These are phyloP conservation scores for Trametes versicolor DNA, from an alignment of 1,284 basidiomycete species.

Conservation along the genomic window DNA sequence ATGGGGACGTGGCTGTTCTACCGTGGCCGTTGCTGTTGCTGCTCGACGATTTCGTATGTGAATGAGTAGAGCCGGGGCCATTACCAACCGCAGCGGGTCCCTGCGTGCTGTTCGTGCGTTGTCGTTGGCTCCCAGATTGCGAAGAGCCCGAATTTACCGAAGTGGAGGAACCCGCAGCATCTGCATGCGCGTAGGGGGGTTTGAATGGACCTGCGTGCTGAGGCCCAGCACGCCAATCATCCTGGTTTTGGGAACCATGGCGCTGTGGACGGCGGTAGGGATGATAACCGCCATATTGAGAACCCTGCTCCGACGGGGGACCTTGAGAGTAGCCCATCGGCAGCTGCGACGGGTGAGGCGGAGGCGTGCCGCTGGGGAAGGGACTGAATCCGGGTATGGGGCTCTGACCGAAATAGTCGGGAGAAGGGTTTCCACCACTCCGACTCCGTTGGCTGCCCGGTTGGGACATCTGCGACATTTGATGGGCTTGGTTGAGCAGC, in stretches of 20 bases:
- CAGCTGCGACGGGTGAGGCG: slow-evolving; percentile 61
- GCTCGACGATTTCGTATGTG: slow-evolving; percentile 45
- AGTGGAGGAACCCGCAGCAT: slow-evolving; percentile 78
- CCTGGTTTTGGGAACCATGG: slow-evolving; percentile 49
- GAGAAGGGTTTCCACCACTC: slow-evolving; percentile 46
- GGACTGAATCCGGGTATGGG: slow-evolving; percentile 65
- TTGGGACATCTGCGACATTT: slow-evolving; percentile 50
- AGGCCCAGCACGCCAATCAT: slow-evolving; percentile 58
- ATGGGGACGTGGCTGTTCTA: slow-evolving; percentile 39
- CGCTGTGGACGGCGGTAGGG: slow-evolving; percentile 81
- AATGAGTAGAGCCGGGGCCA: slow-evolving; percentile 30
- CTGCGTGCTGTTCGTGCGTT: slow-evolving; percentile 67
- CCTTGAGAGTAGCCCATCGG: slow-evolving; percentile 50
- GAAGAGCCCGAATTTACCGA: slow-evolving; percentile 74
- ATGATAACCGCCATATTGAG: slow-evolving; percentile 74
- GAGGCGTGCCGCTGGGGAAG: slow-evolving; percentile 76
- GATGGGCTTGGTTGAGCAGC: slow-evolving; percentile 75
- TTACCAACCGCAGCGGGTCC: slow-evolving; percentile 40
- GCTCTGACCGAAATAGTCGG: slow-evolving; percentile 65
- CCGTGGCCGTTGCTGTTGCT: slow-evolving; percentile 38
- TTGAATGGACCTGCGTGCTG: slow-evolving; percentile 54
- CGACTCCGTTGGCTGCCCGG: slow-evolving; percentile 48
- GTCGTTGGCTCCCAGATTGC: slow-evolving; percentile 52
- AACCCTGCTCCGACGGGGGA: slow-evolving; percentile 44
- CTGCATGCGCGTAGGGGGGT: slow-evolving; percentile 76